A percentile compares a stretch with the other conserved stretches of the same genome.
Conservation (phyloP, 140 eudicot genomes). For the Flaveria floridana region DNA sequence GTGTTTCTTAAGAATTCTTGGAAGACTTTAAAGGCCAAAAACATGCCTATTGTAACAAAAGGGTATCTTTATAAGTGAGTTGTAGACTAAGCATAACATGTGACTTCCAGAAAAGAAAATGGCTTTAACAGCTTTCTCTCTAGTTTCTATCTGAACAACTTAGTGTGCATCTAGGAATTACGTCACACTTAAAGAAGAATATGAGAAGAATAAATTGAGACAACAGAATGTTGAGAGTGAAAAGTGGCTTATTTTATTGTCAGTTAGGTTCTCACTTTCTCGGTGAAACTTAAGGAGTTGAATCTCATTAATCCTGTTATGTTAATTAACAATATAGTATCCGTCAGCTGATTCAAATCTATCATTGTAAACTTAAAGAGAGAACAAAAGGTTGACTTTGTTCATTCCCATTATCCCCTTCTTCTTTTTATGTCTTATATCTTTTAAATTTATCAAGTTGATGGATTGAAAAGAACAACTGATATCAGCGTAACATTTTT, state of each 20-base stretch:
- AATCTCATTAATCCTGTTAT: background rate
- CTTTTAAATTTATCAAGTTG: background rate
- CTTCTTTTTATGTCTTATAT: background rate
- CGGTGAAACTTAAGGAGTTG: background rate
- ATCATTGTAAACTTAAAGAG: background rate
- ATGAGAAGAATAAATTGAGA: background rate
- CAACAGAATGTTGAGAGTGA: background rate
- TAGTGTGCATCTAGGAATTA: background rate
- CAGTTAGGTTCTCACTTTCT: background rate
- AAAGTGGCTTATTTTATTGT: background rate
- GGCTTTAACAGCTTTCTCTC: background rate
- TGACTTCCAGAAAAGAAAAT: background rate
- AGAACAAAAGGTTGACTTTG: background rate
- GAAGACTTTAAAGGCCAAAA: too few relatives aligned
- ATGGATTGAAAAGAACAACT: background rate
- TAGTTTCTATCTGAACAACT: too few relatives aligned
- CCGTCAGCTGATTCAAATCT: background rate
- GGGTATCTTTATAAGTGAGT: background rate
- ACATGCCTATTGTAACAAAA: background rate
- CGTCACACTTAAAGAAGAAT: background rate
- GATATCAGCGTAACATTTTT: background rate
- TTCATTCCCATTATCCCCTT: background rate
- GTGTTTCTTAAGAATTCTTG: too few relatives aligned
- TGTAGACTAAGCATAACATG: background rate
- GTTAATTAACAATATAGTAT: background rate